Evolutionary conservation across 441 rosid genomes (phyloP), one percentile per base, ranked within the genome.

Genomic region (Theobroma grandiflorum): DNA sequence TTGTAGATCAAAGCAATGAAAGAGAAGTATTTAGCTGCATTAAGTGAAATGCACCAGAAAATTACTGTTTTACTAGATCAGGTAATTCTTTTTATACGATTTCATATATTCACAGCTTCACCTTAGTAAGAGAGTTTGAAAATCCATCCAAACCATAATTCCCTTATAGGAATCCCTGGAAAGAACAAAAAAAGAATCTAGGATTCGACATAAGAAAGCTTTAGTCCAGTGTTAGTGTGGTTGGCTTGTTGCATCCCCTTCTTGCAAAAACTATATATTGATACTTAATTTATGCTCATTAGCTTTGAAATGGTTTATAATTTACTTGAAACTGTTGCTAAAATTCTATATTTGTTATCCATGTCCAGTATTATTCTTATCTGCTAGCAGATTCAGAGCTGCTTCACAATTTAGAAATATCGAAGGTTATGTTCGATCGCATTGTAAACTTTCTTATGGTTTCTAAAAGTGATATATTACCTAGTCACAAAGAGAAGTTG

Each of bases 1-100:
- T 83, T 85, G 83, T 87, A 93, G 98, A 87, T 96, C 80, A 90
- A 88, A 87, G 43, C 80, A 78, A 88, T 93, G 98, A 94, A 85
- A 89, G 97, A 94, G 76, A 81, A 47, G 78, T 91, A 93, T 84
- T 87, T 84, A 15, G 91, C 90, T 69, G 98, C 92, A 59, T 85
- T 96, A 70, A 90, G 76, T 85, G 98, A 93, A 76, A 87, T 93
- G 89, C 82, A 91, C 86, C 95, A 92, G 72, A 93, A 87, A 86
- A 87, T 96, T 78, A 86, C 89, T 82, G 20, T 85, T 49, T 92
- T 91, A 84, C 67, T 94, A 82, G 94, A 83, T 87, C 94, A 91
- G 88, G 98, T 92, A 84, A 83, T 3, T 22, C 58, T 22, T 61
- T 65, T 78, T 18, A 18, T 16, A 0, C 8, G 16, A 5, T 14